phyloP scores from a whole-genome alignment of 495 filamentous ascomycete species.

The Daldinia bambusicola region DNA sequence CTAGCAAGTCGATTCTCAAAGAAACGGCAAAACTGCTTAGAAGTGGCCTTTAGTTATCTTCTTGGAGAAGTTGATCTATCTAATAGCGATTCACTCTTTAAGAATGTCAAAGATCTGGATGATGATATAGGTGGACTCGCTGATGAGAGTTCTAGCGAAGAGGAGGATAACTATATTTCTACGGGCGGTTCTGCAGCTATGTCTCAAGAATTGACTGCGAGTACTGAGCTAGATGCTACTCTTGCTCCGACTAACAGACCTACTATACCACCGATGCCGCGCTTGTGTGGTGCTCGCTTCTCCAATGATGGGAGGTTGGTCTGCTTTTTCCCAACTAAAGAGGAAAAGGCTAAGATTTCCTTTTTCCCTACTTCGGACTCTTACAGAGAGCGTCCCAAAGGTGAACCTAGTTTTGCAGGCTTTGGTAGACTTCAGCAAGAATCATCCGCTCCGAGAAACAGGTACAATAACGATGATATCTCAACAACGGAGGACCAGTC shows the following conservation, averaged over 20 bases:
- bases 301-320: conserved; percentile 80
- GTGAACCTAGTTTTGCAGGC: conserved; percentile 80
- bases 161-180: conserved; percentile 75
- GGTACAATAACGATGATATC: conserved; percentile 61
- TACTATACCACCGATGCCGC: conserved; percentile 79
- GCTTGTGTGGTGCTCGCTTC: conserved; percentile 79
- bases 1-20: conserved; percentile 75
- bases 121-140: conserved; percentile 67
- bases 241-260: conserved; percentile 71
- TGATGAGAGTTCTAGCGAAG: conserved; percentile 83
- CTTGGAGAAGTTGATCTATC: conserved; percentile 84
- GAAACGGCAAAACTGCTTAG: conserved; percentile 79
- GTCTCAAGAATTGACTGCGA: conserved; percentile 65
- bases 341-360: conserved; percentile 73
- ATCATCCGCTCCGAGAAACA: conserved; percentile 58
- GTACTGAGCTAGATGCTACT: conserved; percentile 61
- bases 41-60: conserved; percentile 83
- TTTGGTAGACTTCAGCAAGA: conserved; percentile 79
- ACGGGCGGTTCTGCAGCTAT: conserved; percentile 62
- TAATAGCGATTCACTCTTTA: conserved; percentile 75
- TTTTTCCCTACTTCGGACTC: conserved; percentile 67
- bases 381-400: conserved; percentile 69
- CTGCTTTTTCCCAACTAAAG: conserved; percentile 88
- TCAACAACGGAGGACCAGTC: conserved; percentile 60
- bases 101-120: conserved; percentile 70